phyloP scores from a whole-genome alignment of 1,139 yeast species.

The Insectozyma bohioensis region DNA sequence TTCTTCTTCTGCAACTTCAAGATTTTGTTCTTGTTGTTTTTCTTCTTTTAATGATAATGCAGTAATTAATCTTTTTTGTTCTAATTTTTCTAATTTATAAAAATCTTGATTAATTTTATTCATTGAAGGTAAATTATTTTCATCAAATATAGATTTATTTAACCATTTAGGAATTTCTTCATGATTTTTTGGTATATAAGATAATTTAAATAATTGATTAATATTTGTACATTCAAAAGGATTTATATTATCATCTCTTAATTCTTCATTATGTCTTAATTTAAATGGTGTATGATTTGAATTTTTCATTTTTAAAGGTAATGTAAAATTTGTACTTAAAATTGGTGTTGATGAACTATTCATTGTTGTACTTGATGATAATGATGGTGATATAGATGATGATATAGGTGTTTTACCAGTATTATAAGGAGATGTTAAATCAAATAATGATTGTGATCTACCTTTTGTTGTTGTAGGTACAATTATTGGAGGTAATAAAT shows the following conservation, averaged over 20 bases:
- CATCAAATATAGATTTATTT: constrained; percentile 8
- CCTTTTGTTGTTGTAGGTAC: constrained; percentile 10
- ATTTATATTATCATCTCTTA: constrained; percentile 12
- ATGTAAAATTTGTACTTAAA: constrained; percentile 26
- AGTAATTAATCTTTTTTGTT: constrained; percentile 42
- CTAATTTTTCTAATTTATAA: constrained; percentile 48
- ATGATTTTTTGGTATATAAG: constrained; percentile 11
- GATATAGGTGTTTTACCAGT: background rate
- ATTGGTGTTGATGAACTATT: constrained; percentile 22
- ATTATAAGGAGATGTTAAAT: constrained; percentile 2
- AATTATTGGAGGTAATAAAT: constrained; percentile 15
- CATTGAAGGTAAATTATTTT: constrained; percentile 13
- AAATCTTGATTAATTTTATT: constrained; percentile 26
- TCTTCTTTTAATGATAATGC: constrained; percentile 24
- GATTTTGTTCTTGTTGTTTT: constrained; percentile 13
- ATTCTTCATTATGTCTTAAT: constrained; percentile 45
- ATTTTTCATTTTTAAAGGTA: constrained; percentile 22
- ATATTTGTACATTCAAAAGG: too few species aligned
- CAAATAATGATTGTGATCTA: constrained; percentile 13
- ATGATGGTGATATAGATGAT: constrained; percentile 1
- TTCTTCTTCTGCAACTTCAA: constrained; percentile 14
- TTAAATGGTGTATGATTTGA: constrained; percentile 23
- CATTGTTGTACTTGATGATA: constrained; percentile 7
- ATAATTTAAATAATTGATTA: constrained; percentile 10
- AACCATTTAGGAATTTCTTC: constrained; percentile 19